Base-by-base conservation (phyloP, 1,284 basidiomycete species). In the Mycosarcoma maydis region DNA sequence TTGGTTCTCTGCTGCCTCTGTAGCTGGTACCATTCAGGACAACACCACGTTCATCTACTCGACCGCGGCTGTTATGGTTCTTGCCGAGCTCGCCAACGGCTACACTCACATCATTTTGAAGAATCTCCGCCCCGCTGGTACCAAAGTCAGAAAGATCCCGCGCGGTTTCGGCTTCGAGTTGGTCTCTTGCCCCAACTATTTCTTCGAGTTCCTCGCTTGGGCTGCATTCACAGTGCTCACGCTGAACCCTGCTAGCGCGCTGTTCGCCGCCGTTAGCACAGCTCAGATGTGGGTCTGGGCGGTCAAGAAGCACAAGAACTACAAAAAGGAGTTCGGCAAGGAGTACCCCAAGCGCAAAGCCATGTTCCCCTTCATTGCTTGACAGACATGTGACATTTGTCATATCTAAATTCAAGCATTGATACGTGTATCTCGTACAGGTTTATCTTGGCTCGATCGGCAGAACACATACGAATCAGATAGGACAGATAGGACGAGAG, bases 181-280 rank as follows among this genome's bases (percentile, higher is more conserved):
- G 34, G 88, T 96, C 34, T 90, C 91, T 6, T 92, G 88, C 84
- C 93, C 96, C 27, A 98, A 98, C 83, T 98, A 99, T 84, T 90
- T 92, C 80, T 98, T 95, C 80, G 96, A 98, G 39, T 66, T 85
- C 26, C 67, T 96, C 33, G 89, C 86, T 0, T 96, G 95, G 91
- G 77, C 86, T 11, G 85, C 87, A 20, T 86, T 97, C 50, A 87
- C 87, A 23, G 85, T 86, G 32, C 88, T 98, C 87, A 94, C 93
- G 9, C 56, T 76, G 8, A 76, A 76, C 14, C 75, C 69, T n/a
- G 67, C 75, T 90, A 91, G 89, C 22, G 87, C 86, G 72, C 75
- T 90, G 24, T 98, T 97, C 83, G 83, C 89, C 40, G 84, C 85
- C 17, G 87, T 92, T 45, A 87, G 87, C 3, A 85, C 86, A 0